A percentile compares a stretch with the other conserved stretches of the same genome.
These are phyloP conservation scores for Ramaria rubella DNA, from an alignment of 768 basidiomycete genomes.

Conservation along the genomic window DNA sequence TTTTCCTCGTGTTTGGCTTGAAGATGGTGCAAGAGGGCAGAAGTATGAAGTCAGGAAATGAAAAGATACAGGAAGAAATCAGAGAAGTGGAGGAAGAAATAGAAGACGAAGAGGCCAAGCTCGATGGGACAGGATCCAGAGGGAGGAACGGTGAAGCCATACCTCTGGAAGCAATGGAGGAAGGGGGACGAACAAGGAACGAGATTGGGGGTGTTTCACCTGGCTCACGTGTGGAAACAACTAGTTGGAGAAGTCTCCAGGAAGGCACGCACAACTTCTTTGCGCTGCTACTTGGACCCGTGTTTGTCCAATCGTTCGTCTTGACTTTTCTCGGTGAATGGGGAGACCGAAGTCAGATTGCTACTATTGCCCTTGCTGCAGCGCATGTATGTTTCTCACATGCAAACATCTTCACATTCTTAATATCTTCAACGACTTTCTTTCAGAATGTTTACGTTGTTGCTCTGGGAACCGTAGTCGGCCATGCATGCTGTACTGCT, in stretches of 20 bases:
- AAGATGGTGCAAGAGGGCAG: constrained; percentile 86
- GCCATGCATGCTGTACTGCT: constrained; percentile 81
- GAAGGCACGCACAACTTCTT: constrained; percentile 80
- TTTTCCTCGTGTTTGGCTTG: constrained; percentile 86
- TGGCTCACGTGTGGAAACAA: constrained; percentile 11
- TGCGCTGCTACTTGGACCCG: constrained; percentile 78
- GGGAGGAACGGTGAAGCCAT: constrained; percentile 37
- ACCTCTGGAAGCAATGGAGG: constrained; percentile 72
- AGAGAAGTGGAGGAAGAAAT: constrained; percentile 95
- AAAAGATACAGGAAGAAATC: constrained; percentile 91
- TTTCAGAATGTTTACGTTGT: constrained; percentile 86
- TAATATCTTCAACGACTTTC: constrained; percentile 12
- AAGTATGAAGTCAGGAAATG: constrained; percentile 68
- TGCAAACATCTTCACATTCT: constrained; percentile 10
- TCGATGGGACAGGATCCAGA: constrained; percentile 35
- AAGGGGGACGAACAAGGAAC: constrained; percentile 33
- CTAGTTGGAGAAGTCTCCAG: constrained; percentile 18
- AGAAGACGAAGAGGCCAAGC: constrained; percentile 62
- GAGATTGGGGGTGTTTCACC: constrained; percentile 17
- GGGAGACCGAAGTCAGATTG: constrained; percentile 97
- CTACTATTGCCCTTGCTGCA: constrained; percentile 92
- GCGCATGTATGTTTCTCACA: constrained; percentile 67
- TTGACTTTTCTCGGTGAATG: constrained; percentile 98
- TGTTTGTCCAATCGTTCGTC: constrained; percentile 92
- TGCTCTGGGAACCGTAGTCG: constrained; percentile 81